Conservation (phyloP, 2,329 filamentous ascomycete genomes). For the Calonectria leucothoes region DNA sequence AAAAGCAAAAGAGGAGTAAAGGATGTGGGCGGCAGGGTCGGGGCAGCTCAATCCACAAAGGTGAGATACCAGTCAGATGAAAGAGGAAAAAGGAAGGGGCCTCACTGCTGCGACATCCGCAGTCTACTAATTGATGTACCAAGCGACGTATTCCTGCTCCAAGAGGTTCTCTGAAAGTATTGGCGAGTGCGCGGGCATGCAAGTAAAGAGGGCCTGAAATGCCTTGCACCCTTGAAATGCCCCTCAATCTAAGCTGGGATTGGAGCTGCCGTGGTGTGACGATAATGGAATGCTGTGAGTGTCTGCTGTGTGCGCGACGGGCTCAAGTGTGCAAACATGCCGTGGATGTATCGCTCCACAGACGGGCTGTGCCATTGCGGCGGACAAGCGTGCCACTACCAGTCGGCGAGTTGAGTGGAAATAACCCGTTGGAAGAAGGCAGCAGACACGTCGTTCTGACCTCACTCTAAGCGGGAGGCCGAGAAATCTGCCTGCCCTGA, state of each 20-base stretch:
- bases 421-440: not conserved
- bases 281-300: not conserved
- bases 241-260: constrained; percentile 3
- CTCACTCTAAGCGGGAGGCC: not conserved
- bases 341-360: not conserved
- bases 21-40: not conserved
- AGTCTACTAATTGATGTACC: not conserved
- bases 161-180: not conserved
- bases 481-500: not conserved
- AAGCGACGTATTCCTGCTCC: not conserved
- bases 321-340: not conserved
- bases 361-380: not conserved
- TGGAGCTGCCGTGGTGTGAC: not conserved
- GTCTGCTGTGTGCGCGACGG: not conserved
- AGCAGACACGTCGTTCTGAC: not conserved
- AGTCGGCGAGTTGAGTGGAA: not conserved
- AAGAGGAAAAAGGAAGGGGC: not conserved
- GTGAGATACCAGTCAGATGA: not conserved
- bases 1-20: not conserved
- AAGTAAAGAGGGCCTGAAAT: not conserved
- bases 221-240: not conserved
- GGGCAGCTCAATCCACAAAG: not conserved
- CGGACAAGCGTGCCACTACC: not conserved
- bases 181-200: not conserved
- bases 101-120: not conserved